phyloP scores from a whole-genome alignment of 371 early-diverging fungal species.

The Mortierella sp. region DNA sequence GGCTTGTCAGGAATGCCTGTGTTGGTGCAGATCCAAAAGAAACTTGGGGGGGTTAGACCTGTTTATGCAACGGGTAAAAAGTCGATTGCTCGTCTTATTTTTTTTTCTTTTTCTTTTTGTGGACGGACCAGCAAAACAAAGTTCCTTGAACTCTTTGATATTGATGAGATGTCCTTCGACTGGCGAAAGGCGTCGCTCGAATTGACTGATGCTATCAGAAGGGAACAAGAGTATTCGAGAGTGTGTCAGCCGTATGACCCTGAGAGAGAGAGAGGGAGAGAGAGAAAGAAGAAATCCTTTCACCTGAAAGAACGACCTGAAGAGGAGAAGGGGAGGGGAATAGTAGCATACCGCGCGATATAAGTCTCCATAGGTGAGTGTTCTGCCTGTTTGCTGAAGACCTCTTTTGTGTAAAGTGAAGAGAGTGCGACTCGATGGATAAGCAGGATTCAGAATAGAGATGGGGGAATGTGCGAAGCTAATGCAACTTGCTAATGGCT shows the following conservation, averaged over 20 bases:
- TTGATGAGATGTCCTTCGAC: conserved; percentile 16
- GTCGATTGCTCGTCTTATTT: background rate
- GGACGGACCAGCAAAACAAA: conserved; percentile 44
- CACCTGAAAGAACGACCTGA: too few species aligned
- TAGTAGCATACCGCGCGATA: conserved; percentile 38
- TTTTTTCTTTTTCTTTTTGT: background rate
- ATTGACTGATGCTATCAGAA: conserved; percentile 25
- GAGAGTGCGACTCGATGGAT: background rate
- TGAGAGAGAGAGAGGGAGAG: too few species aligned
- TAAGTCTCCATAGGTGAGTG: conserved; percentile 42
- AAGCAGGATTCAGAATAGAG: background rate
- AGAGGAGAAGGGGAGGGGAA: too few species aligned
- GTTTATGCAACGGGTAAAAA: background rate
- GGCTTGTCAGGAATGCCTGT: conserved; percentile 81
- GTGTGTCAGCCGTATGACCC: too few species aligned
- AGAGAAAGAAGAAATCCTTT: too few species aligned
- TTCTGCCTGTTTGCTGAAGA: background rate
- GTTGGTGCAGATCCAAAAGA: background rate
- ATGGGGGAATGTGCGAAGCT: background rate
- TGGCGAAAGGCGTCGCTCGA: conserved; percentile 27
- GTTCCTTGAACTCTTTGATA: conserved; percentile 26
- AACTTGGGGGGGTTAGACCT: background rate
- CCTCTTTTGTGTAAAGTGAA: too few species aligned
- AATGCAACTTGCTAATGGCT: background rate
- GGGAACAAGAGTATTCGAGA: background rate